Conservation (phyloP, 2,329 filamentous ascomycete species). For the Trichothecium sympodiale region DNA sequence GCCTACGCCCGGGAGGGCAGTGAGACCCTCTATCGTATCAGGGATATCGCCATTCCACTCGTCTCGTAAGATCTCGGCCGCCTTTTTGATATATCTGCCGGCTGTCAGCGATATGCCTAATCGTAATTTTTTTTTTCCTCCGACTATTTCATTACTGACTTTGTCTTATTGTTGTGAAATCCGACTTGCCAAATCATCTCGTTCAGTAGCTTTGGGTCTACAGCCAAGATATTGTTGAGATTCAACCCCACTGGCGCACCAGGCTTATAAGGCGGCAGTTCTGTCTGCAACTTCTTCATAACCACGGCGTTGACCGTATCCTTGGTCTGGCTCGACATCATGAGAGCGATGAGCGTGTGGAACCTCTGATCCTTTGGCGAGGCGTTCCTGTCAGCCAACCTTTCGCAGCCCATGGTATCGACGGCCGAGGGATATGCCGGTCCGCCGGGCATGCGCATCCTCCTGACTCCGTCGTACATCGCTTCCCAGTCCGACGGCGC, state of each 20-base stretch:
- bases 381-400: constrained; percentile 46
- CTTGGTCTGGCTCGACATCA: constrained; percentile 89
- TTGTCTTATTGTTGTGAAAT: constrained; percentile 92
- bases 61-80: constrained; percentile 63
- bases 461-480: constrained; percentile 65
- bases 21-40: constrained; percentile 62
- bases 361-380: constrained; percentile 54
- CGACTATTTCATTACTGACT: constrained; percentile 29
- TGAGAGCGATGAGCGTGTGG: constrained; percentile 77
- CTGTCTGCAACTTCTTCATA: constrained; percentile 67
- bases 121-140: background rate
- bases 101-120: background rate
- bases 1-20: constrained; percentile 72
- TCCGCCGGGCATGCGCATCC: constrained; percentile 55
- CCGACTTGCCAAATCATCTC: constrained; percentile 73
- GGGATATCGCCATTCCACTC: constrained; percentile 68
- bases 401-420: constrained; percentile 94
- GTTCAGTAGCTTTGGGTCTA: constrained; percentile 55
- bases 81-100: constrained; percentile 53
- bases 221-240: constrained; percentile 65
- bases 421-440: constrained; percentile 67
- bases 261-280: constrained; percentile 44
- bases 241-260: constrained; percentile 47
- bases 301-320: constrained; percentile 81
- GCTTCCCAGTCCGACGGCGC: constrained; percentile 75